phyloP scores from a whole-genome alignment of 371 early-diverging fungal genomes.

The Mortierella sp. region DNA sequence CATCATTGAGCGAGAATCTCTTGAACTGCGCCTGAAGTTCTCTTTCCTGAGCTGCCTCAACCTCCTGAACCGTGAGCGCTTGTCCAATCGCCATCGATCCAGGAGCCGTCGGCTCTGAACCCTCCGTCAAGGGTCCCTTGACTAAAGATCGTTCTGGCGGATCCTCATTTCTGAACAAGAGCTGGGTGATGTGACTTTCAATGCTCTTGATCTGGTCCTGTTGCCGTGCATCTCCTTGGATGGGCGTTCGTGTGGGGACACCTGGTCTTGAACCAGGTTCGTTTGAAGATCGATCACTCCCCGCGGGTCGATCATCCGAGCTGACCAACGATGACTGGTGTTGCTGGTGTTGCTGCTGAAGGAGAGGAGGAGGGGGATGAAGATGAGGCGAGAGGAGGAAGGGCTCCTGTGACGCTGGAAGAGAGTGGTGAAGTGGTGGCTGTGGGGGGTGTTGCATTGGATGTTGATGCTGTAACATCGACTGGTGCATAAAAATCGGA shows the following conservation, averaged over 20 bases:
- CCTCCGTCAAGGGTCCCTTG: neutral
- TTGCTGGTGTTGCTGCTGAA: conserved; percentile 22
- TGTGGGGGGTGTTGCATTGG: conserved; percentile 11
- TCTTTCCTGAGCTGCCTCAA: conserved; percentile 40
- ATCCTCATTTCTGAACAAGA: conserved; percentile 26
- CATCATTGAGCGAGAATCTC: conserved; percentile 21
- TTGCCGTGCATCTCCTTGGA: conserved; percentile 7
- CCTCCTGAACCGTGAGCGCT: conserved; percentile 38
- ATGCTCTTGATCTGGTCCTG: conserved; percentile 32
- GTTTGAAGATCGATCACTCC: neutral
- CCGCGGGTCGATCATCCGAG: neutral
- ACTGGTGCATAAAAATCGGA: conserved; percentile 32
- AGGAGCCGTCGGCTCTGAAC: neutral
- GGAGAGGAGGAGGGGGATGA: conserved; percentile 3
- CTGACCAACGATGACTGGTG: neutral
- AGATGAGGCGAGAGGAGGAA: conserved; percentile 3
- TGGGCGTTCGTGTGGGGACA: neutral
- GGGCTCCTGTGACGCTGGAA: neutral
- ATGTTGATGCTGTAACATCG: conserved; percentile 21
- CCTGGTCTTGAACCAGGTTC: neutral
- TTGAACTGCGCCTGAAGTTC: conserved; percentile 24
- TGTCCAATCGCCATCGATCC: conserved; percentile 10
- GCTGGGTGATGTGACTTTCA: conserved; percentile 42
- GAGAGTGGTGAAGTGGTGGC: conserved; percentile 11
- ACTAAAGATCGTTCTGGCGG: neutral